phyloP scores from a whole-genome alignment of 2,329 filamentous ascomycete species.

The Lojkania enalia region DNA sequence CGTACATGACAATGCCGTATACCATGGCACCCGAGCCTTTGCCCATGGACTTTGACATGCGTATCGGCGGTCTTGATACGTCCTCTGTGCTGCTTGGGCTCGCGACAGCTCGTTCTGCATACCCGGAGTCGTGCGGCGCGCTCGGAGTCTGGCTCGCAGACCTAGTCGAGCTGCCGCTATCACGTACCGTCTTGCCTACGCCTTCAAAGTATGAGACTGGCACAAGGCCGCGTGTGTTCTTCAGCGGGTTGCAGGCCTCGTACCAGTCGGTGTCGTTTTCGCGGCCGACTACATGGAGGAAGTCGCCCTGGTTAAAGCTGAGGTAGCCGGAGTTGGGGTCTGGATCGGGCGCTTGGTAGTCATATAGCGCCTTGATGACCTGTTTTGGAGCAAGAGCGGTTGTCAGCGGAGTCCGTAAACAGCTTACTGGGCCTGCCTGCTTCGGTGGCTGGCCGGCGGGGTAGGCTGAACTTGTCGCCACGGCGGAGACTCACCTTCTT shows the following conservation, averaged over 20 bases:
- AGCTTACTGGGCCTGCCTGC: slow-evolving; percentile 9
- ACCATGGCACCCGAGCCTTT: slow-evolving; percentile 78
- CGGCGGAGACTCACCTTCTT: slow-evolving; percentile 70
- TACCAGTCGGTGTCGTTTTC: slow-evolving; percentile 94
- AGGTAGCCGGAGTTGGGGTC: slow-evolving; percentile 55
- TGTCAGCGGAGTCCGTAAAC: slow-evolving; percentile 20
- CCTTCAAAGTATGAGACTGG: slow-evolving; percentile 77
- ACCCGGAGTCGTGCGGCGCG: slow-evolving; percentile 87
- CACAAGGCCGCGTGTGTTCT: slow-evolving; percentile 81
- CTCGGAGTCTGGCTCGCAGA: slow-evolving; percentile 55
- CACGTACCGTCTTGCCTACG: slow-evolving; percentile 1
- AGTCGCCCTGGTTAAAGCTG: slow-evolving; percentile 87
- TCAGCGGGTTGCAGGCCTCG: slow-evolving; percentile 79
- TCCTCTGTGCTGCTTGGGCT: slow-evolving; percentile 40
- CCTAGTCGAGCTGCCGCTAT: slow-evolving; percentile 1
- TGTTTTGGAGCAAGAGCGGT: slow-evolving; percentile 44
- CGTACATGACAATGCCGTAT: slow-evolving; percentile 95
- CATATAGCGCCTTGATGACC: slow-evolving; percentile 97
- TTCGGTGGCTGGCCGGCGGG: slow-evolving; percentile 9
- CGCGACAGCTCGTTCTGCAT: slow-evolving; percentile 61
- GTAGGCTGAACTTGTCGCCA: slow-evolving; percentile 8
- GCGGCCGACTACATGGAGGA: slow-evolving; percentile 82
- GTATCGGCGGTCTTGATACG: slow-evolving; percentile 31
- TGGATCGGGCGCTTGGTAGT: slow-evolving; percentile 68
- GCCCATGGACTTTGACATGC: slow-evolving; percentile 47